These are phyloP conservation scores for Calonectria henricotiae DNA, from an alignment of 2,329 filamentous ascomycete genomes.

Conservation along the genomic window DNA sequence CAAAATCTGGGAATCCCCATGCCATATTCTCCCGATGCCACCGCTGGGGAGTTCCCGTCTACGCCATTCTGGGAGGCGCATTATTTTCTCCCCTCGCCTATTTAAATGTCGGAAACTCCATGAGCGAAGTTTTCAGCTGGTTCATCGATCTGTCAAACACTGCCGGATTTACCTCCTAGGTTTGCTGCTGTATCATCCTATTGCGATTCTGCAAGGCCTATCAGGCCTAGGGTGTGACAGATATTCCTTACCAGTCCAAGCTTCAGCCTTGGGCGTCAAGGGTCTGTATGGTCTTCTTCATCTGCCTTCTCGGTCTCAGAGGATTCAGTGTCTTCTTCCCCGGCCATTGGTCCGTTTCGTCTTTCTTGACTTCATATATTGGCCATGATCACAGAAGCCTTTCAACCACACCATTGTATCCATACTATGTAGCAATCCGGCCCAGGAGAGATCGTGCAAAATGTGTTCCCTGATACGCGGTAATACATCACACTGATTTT, in stretches of 20 bases:
- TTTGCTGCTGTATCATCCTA: constrained; percentile 70
- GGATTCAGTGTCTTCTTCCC: constrained; percentile 78
- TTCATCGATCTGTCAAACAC: constrained; percentile 70
- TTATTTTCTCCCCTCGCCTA: constrained; percentile 75
- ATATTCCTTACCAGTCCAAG: constrained; percentile 68
- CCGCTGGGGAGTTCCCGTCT: constrained; percentile 48
- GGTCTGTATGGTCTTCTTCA: constrained; percentile 67
- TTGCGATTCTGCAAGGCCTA: constrained; percentile 68
- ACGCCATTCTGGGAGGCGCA: constrained; percentile 31
- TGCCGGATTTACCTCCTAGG: constrained; percentile 70
- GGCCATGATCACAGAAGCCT: constrained; percentile 57
- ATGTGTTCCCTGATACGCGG: not conserved
- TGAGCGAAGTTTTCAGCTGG: constrained; percentile 74
- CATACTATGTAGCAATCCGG: no score
- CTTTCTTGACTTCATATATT: constrained; percentile 77
- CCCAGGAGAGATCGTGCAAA: no score
- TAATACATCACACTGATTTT: not conserved
- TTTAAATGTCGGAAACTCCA: constrained; percentile 69
- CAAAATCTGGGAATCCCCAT: constrained; percentile 59
- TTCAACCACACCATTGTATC: no score
- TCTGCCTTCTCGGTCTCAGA: constrained; percentile 72
- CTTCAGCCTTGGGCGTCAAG: constrained; percentile 74
- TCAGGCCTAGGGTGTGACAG: constrained; percentile 60
- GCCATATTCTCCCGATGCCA: constrained; percentile 55
- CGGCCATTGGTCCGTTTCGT: constrained; percentile 68